Base-by-base conservation (phyloP, 805 yeast genomes). In the Teunomyces tritomae region DNA sequence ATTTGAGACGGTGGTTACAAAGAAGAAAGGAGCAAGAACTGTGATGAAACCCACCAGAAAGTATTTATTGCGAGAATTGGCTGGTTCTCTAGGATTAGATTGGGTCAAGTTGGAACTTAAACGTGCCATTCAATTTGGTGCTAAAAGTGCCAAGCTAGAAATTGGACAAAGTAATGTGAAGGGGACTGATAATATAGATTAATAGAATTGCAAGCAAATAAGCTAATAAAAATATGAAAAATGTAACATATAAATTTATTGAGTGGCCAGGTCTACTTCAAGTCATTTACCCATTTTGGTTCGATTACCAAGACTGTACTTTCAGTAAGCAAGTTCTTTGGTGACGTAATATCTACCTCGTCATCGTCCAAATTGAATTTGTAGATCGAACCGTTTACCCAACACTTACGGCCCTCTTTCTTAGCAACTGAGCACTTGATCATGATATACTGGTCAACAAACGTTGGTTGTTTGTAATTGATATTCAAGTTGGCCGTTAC, bases 71-170 rank as follows among this genome's bases (percentile, higher is more conserved):
- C 66, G 98, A 43, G 64, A 70, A 43, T 58, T 87, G 6, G 97
- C 97, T 0, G 62, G 57, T 0, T 28, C 16, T 2, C 54, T 85
- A 14, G 78, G 76, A 0, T 61, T 89, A 29, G 61, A 53, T 0
- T 76, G 74, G 62, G 94, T 90, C 0, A 68, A 82, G 13, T 70
- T 73, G 17, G 98, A 94, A 60, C 81, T 86, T 1, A 94, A 94
- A 61, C 74, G 99, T 41, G 99, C 99, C 0, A 90, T 94, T 50
- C 99, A 94, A 61, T 94, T 94, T 65, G 99, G 99, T 0, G 88
- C 98, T 0, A 84, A 87, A 53, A 85, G 96, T 61, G 99, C 99
- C 1, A 95, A 92, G 64, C 82, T 94, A 85, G 91, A 87, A 52
- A 75, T 82, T 3, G 92, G 92, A 1, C 80, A 85, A 39, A 85